Conservation (phyloP, 352 stramenopile species). For the Phytophthora agathidicida region DNA sequence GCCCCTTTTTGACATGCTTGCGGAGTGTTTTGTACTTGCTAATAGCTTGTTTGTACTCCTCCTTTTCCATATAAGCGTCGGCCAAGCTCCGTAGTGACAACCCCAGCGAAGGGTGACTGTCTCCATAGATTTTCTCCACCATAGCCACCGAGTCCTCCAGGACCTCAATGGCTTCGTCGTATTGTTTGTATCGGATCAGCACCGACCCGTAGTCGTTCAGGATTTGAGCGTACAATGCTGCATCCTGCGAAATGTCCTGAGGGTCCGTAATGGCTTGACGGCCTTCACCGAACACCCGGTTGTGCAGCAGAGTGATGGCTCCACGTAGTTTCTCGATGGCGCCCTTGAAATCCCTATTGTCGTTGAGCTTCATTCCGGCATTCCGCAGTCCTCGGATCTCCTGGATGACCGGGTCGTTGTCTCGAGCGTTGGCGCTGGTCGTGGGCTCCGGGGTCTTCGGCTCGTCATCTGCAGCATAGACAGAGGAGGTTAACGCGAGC, state of each 20-base stretch:
- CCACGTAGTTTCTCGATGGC: constrained; percentile 69
- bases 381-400: constrained; percentile 76
- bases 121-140: constrained; percentile 76
- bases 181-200: constrained; percentile 72
- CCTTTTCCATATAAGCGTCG: constrained; percentile 81
- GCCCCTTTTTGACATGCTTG: constrained; percentile 67
- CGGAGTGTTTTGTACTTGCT: constrained; percentile 73
- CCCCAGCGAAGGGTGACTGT: constrained; percentile 81
- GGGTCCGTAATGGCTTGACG: constrained; percentile 58
- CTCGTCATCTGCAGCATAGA: constrained; percentile 1
- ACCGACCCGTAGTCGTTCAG: constrained; percentile 84
- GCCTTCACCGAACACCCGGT: constrained; percentile 67
- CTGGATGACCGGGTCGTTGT: constrained; percentile 71
- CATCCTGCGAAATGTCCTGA: constrained; percentile 69
- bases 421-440: constrained; percentile 36
- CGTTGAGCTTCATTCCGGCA: constrained; percentile 76
- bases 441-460: constrained; percentile 23
- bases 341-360: constrained; percentile 53
- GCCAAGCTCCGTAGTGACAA: constrained; percentile 77
- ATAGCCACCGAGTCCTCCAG: constrained; percentile 77
- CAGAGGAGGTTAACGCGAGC: constrained; percentile 7
- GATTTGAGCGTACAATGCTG: constrained; percentile 76
- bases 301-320: constrained; percentile 70
- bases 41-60: constrained; percentile 74
- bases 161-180: constrained; percentile 79